Percentiles rank a stretch among this genome's conserved stretches.
Conservation (phyloP, 2,329 filamentous ascomycete species). For the Lasiodiplodia citricola region DNA sequence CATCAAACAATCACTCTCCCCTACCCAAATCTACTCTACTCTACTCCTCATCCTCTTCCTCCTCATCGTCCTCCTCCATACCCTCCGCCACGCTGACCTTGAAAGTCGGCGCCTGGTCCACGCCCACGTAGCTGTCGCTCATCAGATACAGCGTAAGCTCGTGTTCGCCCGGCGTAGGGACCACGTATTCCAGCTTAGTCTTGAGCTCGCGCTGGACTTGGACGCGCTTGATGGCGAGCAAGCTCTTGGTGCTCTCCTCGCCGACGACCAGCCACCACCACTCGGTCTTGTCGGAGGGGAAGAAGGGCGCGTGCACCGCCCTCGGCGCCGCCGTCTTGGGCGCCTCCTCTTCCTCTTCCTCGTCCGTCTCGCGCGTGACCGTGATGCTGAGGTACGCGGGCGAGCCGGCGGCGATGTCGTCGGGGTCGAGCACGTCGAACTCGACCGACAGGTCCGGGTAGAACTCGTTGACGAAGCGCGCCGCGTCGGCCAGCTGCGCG, state of each 20-base stretch:
- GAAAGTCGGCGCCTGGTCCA: slow-evolving; percentile 94
- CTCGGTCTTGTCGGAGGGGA: slow-evolving; percentile 88
- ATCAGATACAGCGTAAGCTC: slow-evolving; percentile 91
- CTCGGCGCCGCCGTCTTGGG: slow-evolving; percentile 64
- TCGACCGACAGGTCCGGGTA: slow-evolving; percentile 95
- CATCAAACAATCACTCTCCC: too few relatives aligned
- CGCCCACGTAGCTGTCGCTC: slow-evolving; percentile 95
- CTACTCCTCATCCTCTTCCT: slow-evolving; percentile 56
- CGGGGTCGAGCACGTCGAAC: slow-evolving; percentile 81
- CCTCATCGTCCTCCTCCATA: slow-evolving; percentile 93
- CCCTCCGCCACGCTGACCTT: slow-evolving; percentile 84
- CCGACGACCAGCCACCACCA: slow-evolving; percentile 99
- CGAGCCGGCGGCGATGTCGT: slow-evolving; percentile 78
- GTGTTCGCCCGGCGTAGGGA: slow-evolving; percentile 82
- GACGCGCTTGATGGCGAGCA: slow-evolving; percentile 93
- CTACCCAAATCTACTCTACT: neutral
- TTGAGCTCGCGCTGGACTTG: slow-evolving; percentile 81
- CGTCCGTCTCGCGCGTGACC: slow-evolving; percentile 81
- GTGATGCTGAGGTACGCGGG: slow-evolving; percentile 83
- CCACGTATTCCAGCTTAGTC: slow-evolving; percentile 83
- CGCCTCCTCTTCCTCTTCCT: slow-evolving; percentile 72
- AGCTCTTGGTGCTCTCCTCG: slow-evolving; percentile 83
- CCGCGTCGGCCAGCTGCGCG: slow-evolving; percentile 83
- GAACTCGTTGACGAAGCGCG: slow-evolving; percentile 92
- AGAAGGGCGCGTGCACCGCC: slow-evolving; percentile 91